Evolutionary conservation across 306 rosid genomes (phyloP), one percentile per base, ranked within the genome.

Genomic region (Acmispon strigosus): DNA sequence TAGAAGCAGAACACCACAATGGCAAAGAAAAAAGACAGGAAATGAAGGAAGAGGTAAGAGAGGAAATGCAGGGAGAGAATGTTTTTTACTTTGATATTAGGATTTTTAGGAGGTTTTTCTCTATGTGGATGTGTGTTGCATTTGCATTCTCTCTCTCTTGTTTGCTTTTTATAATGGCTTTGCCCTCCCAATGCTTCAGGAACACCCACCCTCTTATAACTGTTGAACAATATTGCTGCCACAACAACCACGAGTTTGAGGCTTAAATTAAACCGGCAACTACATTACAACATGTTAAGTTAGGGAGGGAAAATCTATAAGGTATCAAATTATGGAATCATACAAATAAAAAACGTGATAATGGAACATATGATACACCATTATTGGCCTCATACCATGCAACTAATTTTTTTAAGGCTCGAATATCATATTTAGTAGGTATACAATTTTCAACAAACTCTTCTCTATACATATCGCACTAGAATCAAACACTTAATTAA

Each of bases 131-230:
- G 75, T 64, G 70, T 5, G 18, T 62, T 61, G 6, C 43, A 73
- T 32, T 27, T 32, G 37, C 8, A 5, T 74, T 42, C 13, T 76
- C 51, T 76, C 22, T 78, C 58, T 74, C 61, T 53, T 9, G 54
- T 27, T 44, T 55, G 64, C 59, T 49, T 69, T 88, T 77, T 84
- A 84, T 85, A 89, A 70, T 9, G 64, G 49, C 66, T 20, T 47
- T 18, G 73, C 47, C 50, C 65, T 50, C 53, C 11, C n/a, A 43
- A 72, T 3, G 80, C 71, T 51, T 44, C 70, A 24, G 49, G 43
- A 9, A 39, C 10, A 1, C 12, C 1, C 37, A 32, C 37, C 11
- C 43, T 9, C 43, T 32, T 9, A 9, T 14, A 76, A 54, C 78
- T 80, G 70, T 84, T 70, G 79, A 19, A 19, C 24, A 19, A 36